Conservation (phyloP, 2,329 filamentous ascomycete genomes). For the Ascochyta rabiei region DNA sequence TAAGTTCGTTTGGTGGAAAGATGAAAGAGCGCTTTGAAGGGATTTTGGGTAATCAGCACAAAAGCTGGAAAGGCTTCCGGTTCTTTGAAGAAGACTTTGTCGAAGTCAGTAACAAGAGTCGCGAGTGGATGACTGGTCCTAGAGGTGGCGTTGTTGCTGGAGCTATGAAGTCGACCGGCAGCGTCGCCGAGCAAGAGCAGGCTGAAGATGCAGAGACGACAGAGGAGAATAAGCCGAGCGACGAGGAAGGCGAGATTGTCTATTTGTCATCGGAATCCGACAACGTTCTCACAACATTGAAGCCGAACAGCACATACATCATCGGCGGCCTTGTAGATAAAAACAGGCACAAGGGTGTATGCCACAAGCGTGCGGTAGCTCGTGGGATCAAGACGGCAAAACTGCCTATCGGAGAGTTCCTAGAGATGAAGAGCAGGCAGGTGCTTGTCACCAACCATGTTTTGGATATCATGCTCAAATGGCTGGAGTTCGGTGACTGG, state of each 20-base stretch:
- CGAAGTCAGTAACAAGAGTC: slow-evolving; percentile 68
- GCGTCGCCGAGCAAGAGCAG: slow-evolving; percentile 48
- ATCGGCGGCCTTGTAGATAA: slow-evolving; percentile 95
- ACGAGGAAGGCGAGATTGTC: slow-evolving; percentile 66
- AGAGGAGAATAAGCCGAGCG: slow-evolving; percentile 19
- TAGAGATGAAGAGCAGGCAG: slow-evolving; percentile 85
- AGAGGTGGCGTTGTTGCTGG: slow-evolving; percentile 66
- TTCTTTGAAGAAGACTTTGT: slow-evolving; percentile 79
- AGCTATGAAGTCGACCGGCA: slow-evolving; percentile 52
- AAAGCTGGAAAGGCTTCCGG: slow-evolving; percentile 77
- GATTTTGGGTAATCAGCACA: slow-evolving; percentile 72
- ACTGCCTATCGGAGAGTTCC: slow-evolving; percentile 91
- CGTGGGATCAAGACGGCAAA: slow-evolving; percentile 84
- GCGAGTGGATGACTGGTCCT: slow-evolving; percentile 67
- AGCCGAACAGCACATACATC: slow-evolving; percentile 88
- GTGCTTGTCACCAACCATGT: slow-evolving; percentile 96
- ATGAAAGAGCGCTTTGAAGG: slow-evolving; percentile 82
- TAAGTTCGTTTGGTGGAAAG: slow-evolving; percentile 78
- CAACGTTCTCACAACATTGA: slow-evolving; percentile 79
- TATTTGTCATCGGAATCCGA: slow-evolving; percentile 94
- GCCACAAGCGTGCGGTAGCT: slow-evolving; percentile 79
- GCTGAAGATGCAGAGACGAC: slow-evolving; percentile 23
- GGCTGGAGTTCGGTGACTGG: slow-evolving; percentile 92
- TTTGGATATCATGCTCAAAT: slow-evolving; percentile 92
- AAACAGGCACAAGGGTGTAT: slow-evolving; percentile 94